Percentiles rank a stretch among this genome's conserved stretches.
These are phyloP conservation scores for Trypanosoma brucei DNA, from an alignment of 208 protist species.

Conservation along the genomic window DNA sequence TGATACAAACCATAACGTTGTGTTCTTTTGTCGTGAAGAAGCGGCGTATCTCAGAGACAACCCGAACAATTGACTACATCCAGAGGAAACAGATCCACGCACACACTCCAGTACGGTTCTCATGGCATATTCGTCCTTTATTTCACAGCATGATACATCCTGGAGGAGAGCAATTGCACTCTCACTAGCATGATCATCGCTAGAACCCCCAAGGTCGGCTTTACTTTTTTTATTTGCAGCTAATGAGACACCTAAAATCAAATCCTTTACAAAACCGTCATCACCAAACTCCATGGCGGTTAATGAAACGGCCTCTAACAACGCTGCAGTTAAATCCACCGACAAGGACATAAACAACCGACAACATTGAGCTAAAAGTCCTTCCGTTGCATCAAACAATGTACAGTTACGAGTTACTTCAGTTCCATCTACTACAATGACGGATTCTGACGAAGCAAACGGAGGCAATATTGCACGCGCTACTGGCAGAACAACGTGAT, in stretches of 20 bases:
- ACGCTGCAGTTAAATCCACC: background rate
- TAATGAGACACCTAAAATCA: constrained; percentile 2
- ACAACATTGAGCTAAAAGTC: constrained; percentile 34
- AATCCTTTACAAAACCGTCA: constrained; percentile 50
- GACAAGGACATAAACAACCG: constrained; percentile 1
- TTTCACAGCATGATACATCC: constrained; percentile 45
- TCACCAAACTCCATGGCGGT: constrained; percentile 49
- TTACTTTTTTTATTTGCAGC: too few species aligned
- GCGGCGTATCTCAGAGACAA: constrained; percentile 49
- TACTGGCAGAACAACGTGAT: constrained; percentile 37
- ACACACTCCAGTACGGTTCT: constrained; percentile 14
- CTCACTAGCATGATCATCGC: constrained; percentile 21
- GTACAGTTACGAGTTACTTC: constrained; percentile 24
- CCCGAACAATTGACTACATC: constrained; percentile 49
- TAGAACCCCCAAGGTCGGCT: too few species aligned
- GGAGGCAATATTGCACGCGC: constrained; percentile 31
- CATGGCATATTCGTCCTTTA: constrained; percentile 17
- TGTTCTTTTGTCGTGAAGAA: constrained; percentile 32
- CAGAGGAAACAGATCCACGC: background rate
- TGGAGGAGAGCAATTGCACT: constrained; percentile 71
- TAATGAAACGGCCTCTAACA: constrained; percentile 41
- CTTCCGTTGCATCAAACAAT: constrained; percentile 39
- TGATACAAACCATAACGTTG: constrained; percentile 77
- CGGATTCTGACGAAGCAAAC: constrained; percentile 34
- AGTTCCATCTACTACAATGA: constrained; percentile 56